Conservation (phyloP, 148 eudicot genomes). For the Selenicereus undatus region DNA sequence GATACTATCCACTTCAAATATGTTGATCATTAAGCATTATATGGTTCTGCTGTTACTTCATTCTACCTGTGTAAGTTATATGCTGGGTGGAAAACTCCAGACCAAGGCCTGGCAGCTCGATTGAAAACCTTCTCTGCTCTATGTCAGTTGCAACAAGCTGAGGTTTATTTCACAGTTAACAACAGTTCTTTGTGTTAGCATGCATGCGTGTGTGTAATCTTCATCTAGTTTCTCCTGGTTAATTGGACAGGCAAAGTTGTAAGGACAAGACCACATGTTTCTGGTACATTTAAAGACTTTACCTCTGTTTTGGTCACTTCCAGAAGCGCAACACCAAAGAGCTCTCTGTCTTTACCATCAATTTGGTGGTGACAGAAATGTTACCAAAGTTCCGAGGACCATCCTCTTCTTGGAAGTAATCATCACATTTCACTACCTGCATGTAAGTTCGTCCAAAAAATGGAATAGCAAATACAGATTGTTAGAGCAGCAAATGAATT, state of each 20-base stretch:
- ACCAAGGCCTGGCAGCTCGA: no score
- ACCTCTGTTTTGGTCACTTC: slow-evolving; percentile 88
- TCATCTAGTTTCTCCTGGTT: not conserved
- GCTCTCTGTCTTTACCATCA: slow-evolving; percentile 48
- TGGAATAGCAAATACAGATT: not conserved
- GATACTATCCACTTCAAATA: no score
- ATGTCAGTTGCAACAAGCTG: no score
- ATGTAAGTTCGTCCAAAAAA: not conserved
- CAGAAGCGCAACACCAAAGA: slow-evolving; percentile 67
- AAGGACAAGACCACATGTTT: not conserved
- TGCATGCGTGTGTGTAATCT: no score
- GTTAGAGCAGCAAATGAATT: not conserved
- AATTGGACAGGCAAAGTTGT: not conserved
- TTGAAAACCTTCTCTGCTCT: no score
- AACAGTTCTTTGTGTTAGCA: no score
- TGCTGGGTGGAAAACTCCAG: no score
- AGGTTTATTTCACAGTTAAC: no score
- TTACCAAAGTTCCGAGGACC: slow-evolving; percentile 90
- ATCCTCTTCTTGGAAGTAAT: slow-evolving; percentile 87
- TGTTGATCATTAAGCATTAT: no score
- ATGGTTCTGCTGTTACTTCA: no score
- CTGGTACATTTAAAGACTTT: not conserved
- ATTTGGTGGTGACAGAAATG: slow-evolving; percentile 56
- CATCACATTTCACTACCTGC: slow-evolving; percentile 88
- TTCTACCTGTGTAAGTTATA: no score